Base-by-base conservation (phyloP, 352 stramenopile species). In the Pilasporangium apinafurcum region DNA sequence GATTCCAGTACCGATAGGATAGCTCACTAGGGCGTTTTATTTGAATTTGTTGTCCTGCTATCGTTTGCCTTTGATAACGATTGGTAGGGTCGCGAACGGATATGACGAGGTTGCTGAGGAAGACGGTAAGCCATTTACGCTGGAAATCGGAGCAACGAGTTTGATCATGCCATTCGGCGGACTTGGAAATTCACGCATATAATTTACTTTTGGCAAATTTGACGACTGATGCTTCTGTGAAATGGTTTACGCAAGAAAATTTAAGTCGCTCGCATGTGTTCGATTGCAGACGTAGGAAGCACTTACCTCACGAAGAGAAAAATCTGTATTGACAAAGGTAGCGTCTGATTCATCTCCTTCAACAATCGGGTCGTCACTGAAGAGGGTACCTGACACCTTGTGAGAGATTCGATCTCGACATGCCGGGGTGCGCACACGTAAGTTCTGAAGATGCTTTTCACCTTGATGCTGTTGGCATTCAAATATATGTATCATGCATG, bases 131-230 rank as follows among this genome's bases (percentile, higher is more conserved):
- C 53, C 31, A 31, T 36, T 36, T 16, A 48, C 16, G 8, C 31
- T 22, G 34, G 33, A 12, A 29, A 52, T 2, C 1, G 21, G 4
- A 12, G 28, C 30, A 27, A 75, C 48, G 5, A 76, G 24, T 14
- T 59, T 56, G 25, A 83, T 66, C 6, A 53, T 50, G 12, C 65
- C 71, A 10, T 24, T 42, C 2, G 68, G 44, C 20, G 57, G 55
- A 28, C 51, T 75, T 7, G 68, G 53, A 41, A 80, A 84, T 47
- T 84, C 71, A 2, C 63, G 65, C 21, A 70, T 32, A 33, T 82
- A 82, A 16, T 67, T 64, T 3, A 68, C 48, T 12, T 48, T 48
- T 6, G 59, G 56, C 13, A 68, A 45, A 27, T 40, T 55, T 8
- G 24, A 40, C n/a, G 32, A 22, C 32, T 20, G 13, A 20, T 39